Evolutionary conservation across 1,284 basidiomycete genomes (phyloP), one percentile per base, ranked within the genome.

Genomic region (Phlebopus sp.): DNA sequence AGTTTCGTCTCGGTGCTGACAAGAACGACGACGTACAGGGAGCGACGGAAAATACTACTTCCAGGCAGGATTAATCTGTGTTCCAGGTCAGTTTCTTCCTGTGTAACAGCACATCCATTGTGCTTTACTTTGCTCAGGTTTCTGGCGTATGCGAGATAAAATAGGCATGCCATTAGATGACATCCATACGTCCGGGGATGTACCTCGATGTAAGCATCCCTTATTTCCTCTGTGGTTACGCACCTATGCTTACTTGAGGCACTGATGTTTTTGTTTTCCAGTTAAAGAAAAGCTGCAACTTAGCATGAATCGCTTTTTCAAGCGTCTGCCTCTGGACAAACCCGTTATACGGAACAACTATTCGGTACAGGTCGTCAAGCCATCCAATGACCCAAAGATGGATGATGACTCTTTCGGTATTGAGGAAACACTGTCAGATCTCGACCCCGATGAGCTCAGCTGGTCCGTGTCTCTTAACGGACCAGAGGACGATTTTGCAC

Each of bases 111-210:
- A 13, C 38, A 34, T 35, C 21, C 4, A 21, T 31, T 23, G 3
- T 25, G 21, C 35, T 25, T 29, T 15, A 29, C 15, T 14, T 3
- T 35, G 3, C 14, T n/a, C 55, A 87, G 86, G 89, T 7, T 84
- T 79, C 54, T 92, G 90, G 90, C 73, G 88, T 18, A 73, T 91
- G 63, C 60, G 76, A 49, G 88, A 90, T 66, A 90, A 91, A 67
- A 78, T 90, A 47, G 88, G 87, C 8, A 68, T 82, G 59, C 72
- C 81, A 4, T 67, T 91, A 17, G 82, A 88, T 37, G 79, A 88
- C 48, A 89, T 92, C 41, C 89, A 92, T 61, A 68, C 71, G 37
- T 71, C 72, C 42, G 86, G 86, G 4, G 66, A 81, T 45, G 86
- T 90, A 13, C 84, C 85, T 31, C 79, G 80, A 66, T 90, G 86